Conservation (phyloP, 2,329 filamentous ascomycete species). For the Dactylellina leptospora region DNA sequence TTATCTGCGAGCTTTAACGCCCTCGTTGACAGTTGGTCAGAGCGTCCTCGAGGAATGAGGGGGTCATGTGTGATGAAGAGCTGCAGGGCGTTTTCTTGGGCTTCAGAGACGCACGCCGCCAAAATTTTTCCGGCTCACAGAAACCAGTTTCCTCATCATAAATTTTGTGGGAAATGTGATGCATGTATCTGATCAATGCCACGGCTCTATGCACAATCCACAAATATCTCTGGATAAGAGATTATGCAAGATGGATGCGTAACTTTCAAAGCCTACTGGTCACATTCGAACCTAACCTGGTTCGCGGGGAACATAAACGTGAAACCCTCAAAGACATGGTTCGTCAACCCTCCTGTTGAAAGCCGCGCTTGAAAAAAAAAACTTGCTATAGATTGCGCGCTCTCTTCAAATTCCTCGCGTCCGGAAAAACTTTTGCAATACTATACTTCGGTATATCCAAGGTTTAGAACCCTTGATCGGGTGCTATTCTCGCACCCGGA, state of each 20-base stretch:
- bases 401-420: background rate
- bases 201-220: too few relatives aligned
- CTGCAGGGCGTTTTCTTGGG: background rate
- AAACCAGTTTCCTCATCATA: slow-evolving; percentile 1
- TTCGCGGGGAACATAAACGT: background rate
- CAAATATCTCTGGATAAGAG: too few relatives aligned
- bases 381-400: background rate
- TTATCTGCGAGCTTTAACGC: background rate
- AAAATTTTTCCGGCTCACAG: slow-evolving; percentile 34
- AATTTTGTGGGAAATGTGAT: too few relatives aligned
- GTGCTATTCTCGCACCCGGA: background rate
- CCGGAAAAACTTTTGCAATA: slow-evolving; percentile 50
- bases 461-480: background rate
- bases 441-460: background rate
- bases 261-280: slow-evolving; percentile 18
- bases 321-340: slow-evolving; percentile 16
- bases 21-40: background rate
- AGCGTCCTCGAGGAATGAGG: background rate
- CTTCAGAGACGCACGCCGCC: slow-evolving; percentile 12
- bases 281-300: slow-evolving; percentile 2
- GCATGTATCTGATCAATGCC: too few relatives aligned
- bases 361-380: slow-evolving; percentile 7
- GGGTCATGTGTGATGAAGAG: slow-evolving; percentile 14
- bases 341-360: slow-evolving; percentile 3
- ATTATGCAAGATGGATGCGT: slow-evolving; percentile 25